phyloP scores from a whole-genome alignment of 148 eudicot genomes.

The Nyssa sinensis region DNA sequence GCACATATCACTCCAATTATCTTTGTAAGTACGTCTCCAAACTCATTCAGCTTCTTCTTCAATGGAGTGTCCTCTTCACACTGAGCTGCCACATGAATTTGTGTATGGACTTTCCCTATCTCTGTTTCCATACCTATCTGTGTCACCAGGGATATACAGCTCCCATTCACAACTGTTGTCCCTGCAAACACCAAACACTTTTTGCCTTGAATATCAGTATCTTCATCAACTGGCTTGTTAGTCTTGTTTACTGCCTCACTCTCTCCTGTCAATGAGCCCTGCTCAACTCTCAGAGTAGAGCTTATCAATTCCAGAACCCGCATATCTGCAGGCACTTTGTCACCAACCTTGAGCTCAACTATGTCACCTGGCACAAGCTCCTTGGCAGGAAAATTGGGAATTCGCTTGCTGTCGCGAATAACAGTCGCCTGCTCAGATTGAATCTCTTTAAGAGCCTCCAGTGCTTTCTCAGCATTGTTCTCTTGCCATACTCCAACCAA shows the following conservation, averaged over 20 bases:
- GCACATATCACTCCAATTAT: slow-evolving; percentile 43
- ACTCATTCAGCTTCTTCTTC: slow-evolving; percentile 49
- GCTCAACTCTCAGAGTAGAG: slow-evolving; percentile 26
- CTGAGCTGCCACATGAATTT: slow-evolving; percentile 46
- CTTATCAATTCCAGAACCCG: slow-evolving; percentile 20
- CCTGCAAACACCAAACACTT: slow-evolving; percentile 54
- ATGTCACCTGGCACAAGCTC: slow-evolving; percentile 29
- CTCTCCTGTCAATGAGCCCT: slow-evolving; percentile 31
- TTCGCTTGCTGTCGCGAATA: slow-evolving; percentile 15
- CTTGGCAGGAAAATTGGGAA: slow-evolving; percentile 21
- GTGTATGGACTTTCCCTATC: slow-evolving; percentile 45
- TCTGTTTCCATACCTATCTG: slow-evolving; percentile 47
- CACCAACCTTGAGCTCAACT: slow-evolving; percentile 31
- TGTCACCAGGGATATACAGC: slow-evolving; percentile 41
- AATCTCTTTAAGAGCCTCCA: slow-evolving; percentile 30
- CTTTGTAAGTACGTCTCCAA: slow-evolving; percentile 42
- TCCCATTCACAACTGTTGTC: slow-evolving; percentile 46
- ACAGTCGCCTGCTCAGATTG: slow-evolving; percentile 25
- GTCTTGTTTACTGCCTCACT: slow-evolving; percentile 31
- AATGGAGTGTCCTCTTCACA: slow-evolving; percentile 47
- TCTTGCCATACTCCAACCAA: slow-evolving; percentile 36
- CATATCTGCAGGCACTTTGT: slow-evolving; percentile 33
- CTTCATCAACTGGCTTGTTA: slow-evolving; percentile 14
- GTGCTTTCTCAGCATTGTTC: slow-evolving; percentile 30
- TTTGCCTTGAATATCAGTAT: slow-evolving; percentile 44